These are phyloP conservation scores for Ganoderma lucidum DNA, from an alignment of 1,284 basidiomycete genomes.

Conservation along the genomic window DNA sequence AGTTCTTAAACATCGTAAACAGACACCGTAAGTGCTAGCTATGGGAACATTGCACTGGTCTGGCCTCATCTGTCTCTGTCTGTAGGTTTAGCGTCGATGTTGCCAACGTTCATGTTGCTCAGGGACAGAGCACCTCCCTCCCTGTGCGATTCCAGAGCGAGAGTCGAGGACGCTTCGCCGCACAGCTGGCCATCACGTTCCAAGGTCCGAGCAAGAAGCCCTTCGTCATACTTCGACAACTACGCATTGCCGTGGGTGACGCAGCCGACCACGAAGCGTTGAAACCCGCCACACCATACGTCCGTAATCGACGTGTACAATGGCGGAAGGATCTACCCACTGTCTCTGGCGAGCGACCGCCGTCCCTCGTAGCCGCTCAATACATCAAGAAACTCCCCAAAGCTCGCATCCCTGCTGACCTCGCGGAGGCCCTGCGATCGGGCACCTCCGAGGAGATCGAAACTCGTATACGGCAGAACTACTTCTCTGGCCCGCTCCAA, in stretches of 20 bases:
- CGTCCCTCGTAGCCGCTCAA: slow-evolving; percentile 39
- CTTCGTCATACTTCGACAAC: slow-evolving; percentile 46
- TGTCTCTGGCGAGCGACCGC: slow-evolving; percentile 55
- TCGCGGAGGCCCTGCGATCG: slow-evolving; percentile 13
- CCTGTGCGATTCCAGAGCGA: slow-evolving; percentile 45
- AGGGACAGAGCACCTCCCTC: slow-evolving; percentile 28
- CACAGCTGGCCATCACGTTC: slow-evolving; percentile 47
- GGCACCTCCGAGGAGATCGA: slow-evolving; percentile 11
- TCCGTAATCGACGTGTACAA: slow-evolving; percentile 50
- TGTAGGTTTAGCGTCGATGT: slow-evolving; percentile 8
- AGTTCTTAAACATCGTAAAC: not conserved
- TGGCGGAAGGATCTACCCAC: slow-evolving; percentile 52
- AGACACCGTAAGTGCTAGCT: not conserved
- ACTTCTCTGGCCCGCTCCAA: slow-evolving; percentile 13
- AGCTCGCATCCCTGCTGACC: slow-evolving; percentile 33
- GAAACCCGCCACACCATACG: slow-evolving; percentile 58
- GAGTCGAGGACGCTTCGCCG: slow-evolving; percentile 56
- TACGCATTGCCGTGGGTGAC: slow-evolving; percentile 46
- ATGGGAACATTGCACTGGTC: not conserved
- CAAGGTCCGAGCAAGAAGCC: slow-evolving; percentile 37
- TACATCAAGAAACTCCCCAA: slow-evolving; percentile 39
- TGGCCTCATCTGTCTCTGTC: not conserved
- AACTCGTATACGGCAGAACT: slow-evolving; percentile 13
- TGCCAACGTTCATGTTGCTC: not conserved
- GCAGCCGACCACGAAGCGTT: slow-evolving; percentile 58